Conservation (phyloP, 495 filamentous ascomycete species). For the Penicillium antarcticum region DNA sequence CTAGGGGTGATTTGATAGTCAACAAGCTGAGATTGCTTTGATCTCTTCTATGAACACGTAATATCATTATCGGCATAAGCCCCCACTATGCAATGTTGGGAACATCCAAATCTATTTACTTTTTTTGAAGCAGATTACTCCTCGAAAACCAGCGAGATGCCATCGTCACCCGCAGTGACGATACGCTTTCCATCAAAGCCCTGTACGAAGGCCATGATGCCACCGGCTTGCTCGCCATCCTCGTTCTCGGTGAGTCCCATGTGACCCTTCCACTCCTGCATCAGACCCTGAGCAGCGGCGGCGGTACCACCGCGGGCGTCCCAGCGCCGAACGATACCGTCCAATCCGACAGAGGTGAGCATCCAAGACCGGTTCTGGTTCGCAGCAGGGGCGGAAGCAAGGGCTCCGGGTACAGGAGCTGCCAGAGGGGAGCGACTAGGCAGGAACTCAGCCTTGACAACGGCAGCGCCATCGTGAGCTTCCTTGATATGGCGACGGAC, state of each 20-base stretch:
- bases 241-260: conserved; percentile 70
- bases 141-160: conserved; percentile 67
- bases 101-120: background rate
- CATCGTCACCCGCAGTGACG: conserved; percentile 88
- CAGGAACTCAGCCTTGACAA: conserved; percentile 92
- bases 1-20: background rate
- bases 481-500: conserved; percentile 73
- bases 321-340: conserved; percentile 84
- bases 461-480: conserved; percentile 74
- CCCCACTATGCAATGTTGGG: conserved; percentile 1
- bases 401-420: conserved; percentile 20
- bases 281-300: conserved; percentile 56
- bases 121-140: conserved; percentile 18
- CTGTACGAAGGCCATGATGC: conserved; percentile 87
- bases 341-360: conserved; percentile 77
- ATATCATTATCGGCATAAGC: conserved; percentile 10
- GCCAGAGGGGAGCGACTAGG: conserved; percentile 31
- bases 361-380: conserved; percentile 51
- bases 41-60: conserved; percentile 7
- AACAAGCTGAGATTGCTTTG: background rate
- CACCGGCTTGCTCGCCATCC: conserved; percentile 58
- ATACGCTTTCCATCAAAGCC: conserved; percentile 62
- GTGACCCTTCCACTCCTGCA: conserved; percentile 82
- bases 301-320: conserved; percentile 78
- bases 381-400: conserved; percentile 24